Conservation (phyloP, 306 rosid genomes). For the Arachis stenosperma region DNA sequence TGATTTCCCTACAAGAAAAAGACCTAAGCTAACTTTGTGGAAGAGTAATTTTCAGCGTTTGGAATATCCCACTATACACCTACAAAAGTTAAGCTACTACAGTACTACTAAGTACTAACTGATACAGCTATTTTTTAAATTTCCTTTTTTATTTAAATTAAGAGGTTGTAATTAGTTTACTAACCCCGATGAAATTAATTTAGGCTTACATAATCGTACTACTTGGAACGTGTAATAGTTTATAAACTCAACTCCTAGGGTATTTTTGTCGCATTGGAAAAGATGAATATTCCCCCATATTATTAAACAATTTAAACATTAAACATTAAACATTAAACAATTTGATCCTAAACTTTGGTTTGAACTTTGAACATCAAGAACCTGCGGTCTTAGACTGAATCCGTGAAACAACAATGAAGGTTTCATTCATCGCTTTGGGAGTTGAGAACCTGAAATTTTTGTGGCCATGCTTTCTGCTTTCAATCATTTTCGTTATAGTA, state of each 20-base stretch:
- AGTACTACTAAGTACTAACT: neutral
- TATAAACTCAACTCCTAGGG: constrained; percentile 51
- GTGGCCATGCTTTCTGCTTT: neutral
- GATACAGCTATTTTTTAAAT: neutral
- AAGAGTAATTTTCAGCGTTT: neutral
- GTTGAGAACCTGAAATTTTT: constrained; percentile 1
- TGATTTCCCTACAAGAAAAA: neutral
- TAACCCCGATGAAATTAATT: constrained; percentile 29
- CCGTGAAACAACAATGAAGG: neutral
- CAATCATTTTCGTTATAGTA: too few species aligned
- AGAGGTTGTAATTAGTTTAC: constrained; percentile 20
- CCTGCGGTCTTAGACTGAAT: neutral
- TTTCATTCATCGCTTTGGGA: constrained; percentile 21
- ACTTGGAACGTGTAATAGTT: constrained; percentile 49
- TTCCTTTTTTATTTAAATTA: neutral
- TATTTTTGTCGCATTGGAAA: constrained; percentile 95
- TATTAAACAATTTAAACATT: neutral
- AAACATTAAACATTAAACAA: neutral
- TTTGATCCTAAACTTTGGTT: neutral
- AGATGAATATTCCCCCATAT: constrained; percentile 65
- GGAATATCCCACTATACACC: neutral
- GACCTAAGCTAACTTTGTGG: neutral
- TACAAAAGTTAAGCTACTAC: too few species aligned
- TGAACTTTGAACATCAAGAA: neutral
- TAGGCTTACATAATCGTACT: constrained; percentile 29